A percentile compares a stretch with the other conserved stretches of the same genome.
phyloP scores from a whole-genome alignment of 2,329 filamentous ascomycete genomes.

The Epichloe hybrida region DNA sequence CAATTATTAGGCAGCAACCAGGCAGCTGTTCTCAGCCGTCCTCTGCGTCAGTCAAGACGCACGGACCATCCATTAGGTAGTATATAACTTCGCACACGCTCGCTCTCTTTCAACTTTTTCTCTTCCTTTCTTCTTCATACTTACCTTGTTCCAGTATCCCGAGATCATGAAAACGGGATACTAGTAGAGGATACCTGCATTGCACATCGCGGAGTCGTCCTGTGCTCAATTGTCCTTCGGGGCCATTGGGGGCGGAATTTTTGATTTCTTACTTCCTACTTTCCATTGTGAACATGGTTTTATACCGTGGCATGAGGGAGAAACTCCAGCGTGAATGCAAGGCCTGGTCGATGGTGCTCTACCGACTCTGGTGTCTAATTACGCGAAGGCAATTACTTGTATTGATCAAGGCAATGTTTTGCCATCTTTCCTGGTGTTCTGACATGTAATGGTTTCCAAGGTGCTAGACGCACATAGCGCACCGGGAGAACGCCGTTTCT shows the following conservation, averaged over 20 bases:
- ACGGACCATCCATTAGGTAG: slow-evolving; percentile 8
- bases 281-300: slow-evolving; percentile 1
- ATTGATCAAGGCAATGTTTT: no score
- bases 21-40: slow-evolving; percentile 1
- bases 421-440: accelerated
- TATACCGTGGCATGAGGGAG: not conserved
- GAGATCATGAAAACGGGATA: slow-evolving; percentile 29
- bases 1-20: slow-evolving; percentile 7
- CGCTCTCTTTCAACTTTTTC: slow-evolving; percentile 10
- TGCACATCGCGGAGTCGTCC: slow-evolving; percentile 38
- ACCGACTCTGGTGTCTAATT: not conserved
- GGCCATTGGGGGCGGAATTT: slow-evolving; percentile 38
- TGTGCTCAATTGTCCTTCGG: slow-evolving; percentile 36
- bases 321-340: not conserved
- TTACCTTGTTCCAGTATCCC: slow-evolving; percentile 33
- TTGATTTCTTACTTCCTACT: slow-evolving; percentile 22
- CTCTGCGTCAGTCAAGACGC: slow-evolving; percentile 3
- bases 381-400: not conserved
- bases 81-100: slow-evolving; percentile 11
- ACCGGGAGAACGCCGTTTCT: no score
- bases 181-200: slow-evolving; percentile 36
- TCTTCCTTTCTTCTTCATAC: slow-evolving; percentile 31
- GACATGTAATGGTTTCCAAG: no score
- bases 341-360: not conserved
- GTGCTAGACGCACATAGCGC: no score